Base-by-base conservation (phyloP, 176 grass and related monocot genomes). In the Pharus latifolius region DNA sequence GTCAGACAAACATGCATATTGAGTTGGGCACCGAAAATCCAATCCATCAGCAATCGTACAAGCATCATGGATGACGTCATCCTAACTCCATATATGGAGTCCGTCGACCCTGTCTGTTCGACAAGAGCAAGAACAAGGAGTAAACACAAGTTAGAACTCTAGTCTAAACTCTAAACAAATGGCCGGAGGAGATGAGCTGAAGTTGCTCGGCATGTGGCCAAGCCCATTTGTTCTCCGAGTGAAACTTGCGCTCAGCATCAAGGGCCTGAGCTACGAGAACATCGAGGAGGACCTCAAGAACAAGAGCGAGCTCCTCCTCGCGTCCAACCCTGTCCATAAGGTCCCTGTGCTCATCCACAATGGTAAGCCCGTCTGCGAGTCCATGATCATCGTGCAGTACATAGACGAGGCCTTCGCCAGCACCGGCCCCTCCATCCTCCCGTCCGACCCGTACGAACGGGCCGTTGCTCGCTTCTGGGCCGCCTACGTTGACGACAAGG, bases 381-480 rank as follows among this genome's bases (percentile, higher is more conserved):
- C n/a, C n/a, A n/a, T n/a, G n/a, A n/a, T n/a, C 79, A 82, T 82
- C 26, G 3, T 82, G 1, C 48, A 82, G 70, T 82, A 82, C 49
- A 59, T 82, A 3, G 79, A 82, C 0, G 79, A 82, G 31, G 65
- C 60, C 15, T 82, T 69, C 70, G 13, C 19, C 14, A 15, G 48
- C 17, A 43, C 24, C 10, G 34, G 58, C 19, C 51, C 41, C 11
- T 14, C 68, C 11, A 35, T 89, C 37, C 48, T 76, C 6, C 48
- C 73, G 0, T 3, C 73, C 17, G n/a, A n/a, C n/a, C n/a, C n/a
- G n/a, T 30, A 51, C 8, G 25, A 52, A 5, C 73, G 24, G 0
- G 48, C 73, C 60, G 1, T 23, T 16, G 60, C 60, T 0, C 60
- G 47, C 33, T 76, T 76, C 34, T 76, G 73, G 73, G 48, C 60